Base-by-base conservation (phyloP, 108 stramenopile species). In the Cylindrotheca closterium region DNA sequence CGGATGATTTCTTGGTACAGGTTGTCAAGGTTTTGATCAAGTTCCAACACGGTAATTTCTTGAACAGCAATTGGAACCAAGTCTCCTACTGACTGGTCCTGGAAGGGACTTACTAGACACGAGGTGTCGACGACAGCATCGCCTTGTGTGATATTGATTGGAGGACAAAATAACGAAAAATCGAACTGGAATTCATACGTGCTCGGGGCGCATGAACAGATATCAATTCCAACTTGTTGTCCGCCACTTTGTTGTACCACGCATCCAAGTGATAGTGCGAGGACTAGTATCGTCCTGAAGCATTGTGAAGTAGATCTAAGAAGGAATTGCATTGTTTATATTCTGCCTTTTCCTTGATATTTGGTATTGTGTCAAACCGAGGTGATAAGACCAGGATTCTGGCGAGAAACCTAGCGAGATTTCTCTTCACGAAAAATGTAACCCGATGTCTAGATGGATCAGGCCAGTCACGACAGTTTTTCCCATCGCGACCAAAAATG, bases 151-250 rank as follows among this genome's bases (percentile, higher is more conserved):
- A 58, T 69, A 56, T 65, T 81, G 27, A 65, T 57, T 12, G 63
- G 74, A 8, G 74, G 71, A 51, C 80, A 78, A 5, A 52, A 51
- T 1, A 69, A 32, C 50, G 30, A 26, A 54, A 77, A 74, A 45
- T 78, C 72, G 23, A 78, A 53, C 18, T 62, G 68, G 34, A 74
- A 74, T 48, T 70, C 68, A 55, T 80, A 81, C 32, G 33, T 47
- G 23, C 60, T 60, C 24, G 80, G 80, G 28, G 80, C 56, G 46
- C 76, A 78, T 10, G 58, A 47, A 59, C 76, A 77, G 30, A 74
- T 47, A 24, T 74, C 73, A 18, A 55, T 32, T 18, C 73, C 73
- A 10, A 74, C 67, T 50, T 74, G 51, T 50, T 71, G 54, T 23
- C 23, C 27, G 7, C 25, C 4, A 3, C 37, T 42, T 15, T 7